Evolutionary conservation across 139 green algal genomes (phyloP).

Genomic region (Closterium sp.): DNA sequence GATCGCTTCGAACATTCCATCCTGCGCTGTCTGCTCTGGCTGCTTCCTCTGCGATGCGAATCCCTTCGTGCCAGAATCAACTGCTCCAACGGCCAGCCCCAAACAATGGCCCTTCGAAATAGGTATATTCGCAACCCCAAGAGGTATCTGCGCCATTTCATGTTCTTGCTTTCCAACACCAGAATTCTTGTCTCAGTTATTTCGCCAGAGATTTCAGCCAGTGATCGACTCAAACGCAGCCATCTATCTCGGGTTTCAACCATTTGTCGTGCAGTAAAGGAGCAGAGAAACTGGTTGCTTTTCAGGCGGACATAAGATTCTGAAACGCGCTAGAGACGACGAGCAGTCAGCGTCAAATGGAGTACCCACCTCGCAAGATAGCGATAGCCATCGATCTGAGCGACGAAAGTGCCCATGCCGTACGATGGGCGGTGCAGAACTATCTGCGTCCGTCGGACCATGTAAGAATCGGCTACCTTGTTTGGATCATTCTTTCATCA

Average conservation of each 20-base stretch:
- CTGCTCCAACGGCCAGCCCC: background rate
- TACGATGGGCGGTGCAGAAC: slow-evolving; percentile 24
- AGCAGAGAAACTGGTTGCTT: background rate
- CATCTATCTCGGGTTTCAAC: background rate
- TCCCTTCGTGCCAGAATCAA: background rate
- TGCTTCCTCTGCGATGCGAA: background rate
- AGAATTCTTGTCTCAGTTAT: background rate
- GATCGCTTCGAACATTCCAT: background rate
- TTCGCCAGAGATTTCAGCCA: background rate
- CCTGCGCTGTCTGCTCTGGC: no score
- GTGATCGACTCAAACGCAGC: background rate
- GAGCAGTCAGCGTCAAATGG: background rate
- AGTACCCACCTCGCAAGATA: slow-evolving; percentile 14
- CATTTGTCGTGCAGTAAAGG: no score
- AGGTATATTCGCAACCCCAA: background rate
- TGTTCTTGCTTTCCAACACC: background rate
- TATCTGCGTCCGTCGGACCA: slow-evolving; percentile 16
- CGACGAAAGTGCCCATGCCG: slow-evolving; percentile 29
- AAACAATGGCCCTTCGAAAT: background rate
- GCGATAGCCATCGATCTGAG: slow-evolving; percentile 38
- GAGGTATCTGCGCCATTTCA: no score
- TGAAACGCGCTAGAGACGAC: background rate
- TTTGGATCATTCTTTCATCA: background rate
- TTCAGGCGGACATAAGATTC: background rate
- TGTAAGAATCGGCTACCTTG: background rate